Base-by-base conservation (phyloP, 495 filamentous ascomycete species). In the Penicillium lividum region DNA sequence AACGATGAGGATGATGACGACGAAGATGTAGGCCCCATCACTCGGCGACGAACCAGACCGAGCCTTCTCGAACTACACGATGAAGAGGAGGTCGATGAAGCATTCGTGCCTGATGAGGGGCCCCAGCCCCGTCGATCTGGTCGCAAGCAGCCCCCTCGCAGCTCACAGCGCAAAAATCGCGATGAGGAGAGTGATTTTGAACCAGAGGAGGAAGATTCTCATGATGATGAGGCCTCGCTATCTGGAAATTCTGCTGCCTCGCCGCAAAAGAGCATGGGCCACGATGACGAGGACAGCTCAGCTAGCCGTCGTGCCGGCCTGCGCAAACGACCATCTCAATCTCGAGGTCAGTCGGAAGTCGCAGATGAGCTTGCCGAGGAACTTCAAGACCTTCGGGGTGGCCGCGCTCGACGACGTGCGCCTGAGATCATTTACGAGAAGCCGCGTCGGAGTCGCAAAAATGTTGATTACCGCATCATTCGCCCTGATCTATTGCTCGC, bases 131-230 rank as follows among this genome's bases (percentile, higher is more conserved):
- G 83, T 40, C 71, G 74, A 43, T 71, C 73, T 54, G 69, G 78
- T 56, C 79, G 80, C 54, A 80, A 81, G 61, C 80, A 77, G 56
- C 75, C 74, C 27, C 48, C 61, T 29, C 74, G 72, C 51, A 73
- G 67, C 53, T 80, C 77, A 28, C 79, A 88, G 66, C 82, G 82
- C 51, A 82, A 80, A 28, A 58, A 70, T 6, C 69, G 79, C 42
- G 86, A 92, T 57, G 88, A 89, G 15, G 91, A 88, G 63, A 94
- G 90, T 68, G 92, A 97, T 61, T 96, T 96, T 65, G 91, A 96
- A 64, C 91, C 91, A 7, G 82, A 82, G 7, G 84, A 86, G 50
- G 87, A 86, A 33, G 75, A 75, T 27, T 75, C 73, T 1, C 77
- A 87, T 52, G 92, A 87, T 52, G 92, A 87, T 40, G 87, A 91